These are phyloP conservation scores for Geum urbanum DNA, from an alignment of 306 rosid genomes.

Conservation along the genomic window DNA sequence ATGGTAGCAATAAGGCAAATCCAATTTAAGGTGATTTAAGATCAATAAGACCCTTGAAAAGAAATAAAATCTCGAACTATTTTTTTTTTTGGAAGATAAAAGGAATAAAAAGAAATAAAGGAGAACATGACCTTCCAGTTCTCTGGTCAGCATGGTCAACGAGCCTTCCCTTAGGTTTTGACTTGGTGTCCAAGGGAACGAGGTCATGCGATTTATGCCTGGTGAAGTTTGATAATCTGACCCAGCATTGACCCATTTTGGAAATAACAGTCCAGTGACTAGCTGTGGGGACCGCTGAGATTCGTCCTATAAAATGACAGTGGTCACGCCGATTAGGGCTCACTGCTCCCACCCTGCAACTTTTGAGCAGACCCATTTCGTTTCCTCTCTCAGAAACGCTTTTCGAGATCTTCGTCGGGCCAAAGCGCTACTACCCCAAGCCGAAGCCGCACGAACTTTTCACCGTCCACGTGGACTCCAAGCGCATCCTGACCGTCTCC, in stretches of 20 bases:
- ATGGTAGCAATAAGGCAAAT: no score
- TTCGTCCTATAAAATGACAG: neutral
- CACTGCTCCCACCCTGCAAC: neutral
- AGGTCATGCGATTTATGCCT: no score
- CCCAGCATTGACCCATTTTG: neutral
- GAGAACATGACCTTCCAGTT: no score
- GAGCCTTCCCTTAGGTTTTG: no score
- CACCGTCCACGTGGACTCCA: constrained; percentile 21
- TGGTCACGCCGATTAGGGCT: neutral
- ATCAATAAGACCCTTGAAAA: no score
- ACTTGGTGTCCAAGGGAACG: no score
- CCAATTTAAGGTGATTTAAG: no score
- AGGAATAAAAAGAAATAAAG: no score
- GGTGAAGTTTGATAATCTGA: neutral
- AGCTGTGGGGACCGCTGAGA: neutral
- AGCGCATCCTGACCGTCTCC: constrained; percentile 29
- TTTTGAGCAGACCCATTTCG: neutral
- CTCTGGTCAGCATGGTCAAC: no score
- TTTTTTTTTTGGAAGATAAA: no score
- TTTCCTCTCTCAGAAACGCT: neutral
- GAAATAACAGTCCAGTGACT: neutral
- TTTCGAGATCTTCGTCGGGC: neutral
- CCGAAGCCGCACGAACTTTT: neutral
- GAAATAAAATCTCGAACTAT: no score
- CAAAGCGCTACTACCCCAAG: neutral